These are phyloP conservation scores for Agarophyton chilense DNA, from an alignment of 23 red algal genomes.

Conservation along the genomic window DNA sequence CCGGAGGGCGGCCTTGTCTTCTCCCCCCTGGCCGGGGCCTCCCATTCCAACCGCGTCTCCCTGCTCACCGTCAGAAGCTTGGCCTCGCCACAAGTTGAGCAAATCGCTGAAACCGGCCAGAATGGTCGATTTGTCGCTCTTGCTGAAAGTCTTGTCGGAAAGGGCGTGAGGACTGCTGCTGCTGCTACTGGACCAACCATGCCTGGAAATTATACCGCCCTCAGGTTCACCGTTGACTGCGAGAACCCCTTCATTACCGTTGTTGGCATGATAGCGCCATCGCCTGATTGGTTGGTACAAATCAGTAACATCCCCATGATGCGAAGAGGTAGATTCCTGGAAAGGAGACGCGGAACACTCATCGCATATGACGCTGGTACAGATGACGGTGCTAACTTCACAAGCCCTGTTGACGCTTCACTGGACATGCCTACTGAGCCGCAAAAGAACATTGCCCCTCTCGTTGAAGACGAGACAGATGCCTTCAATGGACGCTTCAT, in stretches of 20 bases:
- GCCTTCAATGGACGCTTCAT: conserved; percentile 41
- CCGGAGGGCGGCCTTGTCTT: conserved; percentile 38
- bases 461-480: conserved; percentile 56
- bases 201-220: conserved; percentile 20
- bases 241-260: conserved; percentile 49
- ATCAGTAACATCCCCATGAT: conserved; percentile 48
- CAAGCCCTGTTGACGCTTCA: conserved; percentile 28
- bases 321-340: not conserved
- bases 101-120: conserved; percentile 50
- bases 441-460: conserved; percentile 60
- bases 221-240: conserved; percentile 48
- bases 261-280: conserved; percentile 59
- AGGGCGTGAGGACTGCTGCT: conserved; percentile 16
- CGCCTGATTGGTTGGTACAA: conserved; percentile 67
- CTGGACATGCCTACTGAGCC: conserved; percentile 50
- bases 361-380: conserved; percentile 60
- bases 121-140: conserved; percentile 33
- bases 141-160: not conserved
- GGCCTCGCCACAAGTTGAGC: conserved; percentile 24
- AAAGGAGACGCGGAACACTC: conserved; percentile 2
- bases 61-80: conserved; percentile 44
- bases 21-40: conserved; percentile 35
- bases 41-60: conserved; percentile 63
- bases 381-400: conserved; percentile 45
- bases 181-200: conserved; percentile 2